Conservation (phyloP, 2,329 filamentous ascomycete genomes). For the Lecanicillium sp. region DNA sequence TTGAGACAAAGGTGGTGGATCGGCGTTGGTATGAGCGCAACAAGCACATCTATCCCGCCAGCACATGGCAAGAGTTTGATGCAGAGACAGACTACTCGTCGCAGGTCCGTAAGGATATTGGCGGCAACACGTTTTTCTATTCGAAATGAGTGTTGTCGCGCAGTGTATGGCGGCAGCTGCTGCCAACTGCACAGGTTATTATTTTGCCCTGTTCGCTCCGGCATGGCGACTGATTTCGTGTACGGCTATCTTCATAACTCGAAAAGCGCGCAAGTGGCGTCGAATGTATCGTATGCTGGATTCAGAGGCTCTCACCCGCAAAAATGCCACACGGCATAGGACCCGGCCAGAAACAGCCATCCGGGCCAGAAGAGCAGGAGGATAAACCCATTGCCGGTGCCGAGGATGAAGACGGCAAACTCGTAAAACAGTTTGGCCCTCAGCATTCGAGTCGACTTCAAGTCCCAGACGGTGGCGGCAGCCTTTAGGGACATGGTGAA, state of each 20-base stretch:
- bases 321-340: conserved; percentile 25
- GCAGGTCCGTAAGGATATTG: conserved; percentile 71
- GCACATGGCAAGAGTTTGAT: conserved; percentile 92
- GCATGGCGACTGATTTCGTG: no score
- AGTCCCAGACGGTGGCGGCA: conserved; percentile 28
- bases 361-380: conserved; percentile 51
- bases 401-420: conserved; percentile 42
- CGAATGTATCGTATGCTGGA: no score
- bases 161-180: no score
- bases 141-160: conserved; percentile 26
- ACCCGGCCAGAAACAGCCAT: conserved; percentile 40
- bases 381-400: conserved; percentile 39
- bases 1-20: conserved; percentile 88
- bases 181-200: background rate
- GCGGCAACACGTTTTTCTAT: conserved; percentile 93
- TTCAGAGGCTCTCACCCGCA: conserved; percentile 21
- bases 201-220: background rate
- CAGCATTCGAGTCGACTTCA: conserved; percentile 24
- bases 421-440: conserved; percentile 43
- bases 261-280: no score
- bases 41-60: conserved; percentile 97
- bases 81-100: conserved; percentile 77
- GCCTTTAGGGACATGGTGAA: conserved; percentile 21
- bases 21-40: conserved; percentile 94
- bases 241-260: no score